phyloP scores from a whole-genome alignment of 768 basidiomycete genomes.

The Russula virescens region DNA sequence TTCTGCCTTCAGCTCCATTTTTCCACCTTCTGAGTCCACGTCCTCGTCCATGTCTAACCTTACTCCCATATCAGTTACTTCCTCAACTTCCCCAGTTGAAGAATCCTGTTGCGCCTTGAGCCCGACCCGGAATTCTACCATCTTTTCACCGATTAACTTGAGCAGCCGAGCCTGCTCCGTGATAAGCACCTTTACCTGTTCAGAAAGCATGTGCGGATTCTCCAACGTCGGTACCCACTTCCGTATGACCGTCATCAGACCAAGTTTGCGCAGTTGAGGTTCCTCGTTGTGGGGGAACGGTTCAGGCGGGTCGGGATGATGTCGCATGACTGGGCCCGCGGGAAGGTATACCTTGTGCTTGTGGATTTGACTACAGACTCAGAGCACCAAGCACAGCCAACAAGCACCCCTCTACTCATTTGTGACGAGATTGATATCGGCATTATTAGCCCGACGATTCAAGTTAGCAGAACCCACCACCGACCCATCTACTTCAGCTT shows the following conservation, averaged over 20 bases:
- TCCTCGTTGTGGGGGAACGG: constrained; percentile 98
- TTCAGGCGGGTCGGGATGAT: constrained; percentile 72
- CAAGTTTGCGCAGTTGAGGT: constrained; percentile 89
- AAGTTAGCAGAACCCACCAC: no score
- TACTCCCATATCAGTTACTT: constrained; percentile 46
- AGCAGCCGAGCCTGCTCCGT: constrained; percentile 88
- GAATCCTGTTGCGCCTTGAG: constrained; percentile 70
- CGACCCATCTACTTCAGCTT: neutral
- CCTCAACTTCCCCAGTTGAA: constrained; percentile 54
- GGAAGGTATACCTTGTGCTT: no score
- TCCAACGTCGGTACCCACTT: constrained; percentile 83
- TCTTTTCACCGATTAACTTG: constrained; percentile 84
- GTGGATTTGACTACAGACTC: no score
- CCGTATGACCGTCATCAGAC: constrained; percentile 77
- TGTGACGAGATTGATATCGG: no score
- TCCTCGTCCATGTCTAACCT: constrained; percentile 30
- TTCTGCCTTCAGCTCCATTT: constrained; percentile 35
- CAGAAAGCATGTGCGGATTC: constrained; percentile 77
- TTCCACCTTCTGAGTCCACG: constrained; percentile 34
- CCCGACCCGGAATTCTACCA: constrained; percentile 79
- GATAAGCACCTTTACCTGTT: constrained; percentile 71
- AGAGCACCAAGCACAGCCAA: no score
- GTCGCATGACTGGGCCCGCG: constrained; percentile 78
- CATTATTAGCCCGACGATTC: no score
- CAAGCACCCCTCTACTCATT: no score